Conservation (phyloP, 805 yeast species). For the Zygotorulaspora danielsina region DNA sequence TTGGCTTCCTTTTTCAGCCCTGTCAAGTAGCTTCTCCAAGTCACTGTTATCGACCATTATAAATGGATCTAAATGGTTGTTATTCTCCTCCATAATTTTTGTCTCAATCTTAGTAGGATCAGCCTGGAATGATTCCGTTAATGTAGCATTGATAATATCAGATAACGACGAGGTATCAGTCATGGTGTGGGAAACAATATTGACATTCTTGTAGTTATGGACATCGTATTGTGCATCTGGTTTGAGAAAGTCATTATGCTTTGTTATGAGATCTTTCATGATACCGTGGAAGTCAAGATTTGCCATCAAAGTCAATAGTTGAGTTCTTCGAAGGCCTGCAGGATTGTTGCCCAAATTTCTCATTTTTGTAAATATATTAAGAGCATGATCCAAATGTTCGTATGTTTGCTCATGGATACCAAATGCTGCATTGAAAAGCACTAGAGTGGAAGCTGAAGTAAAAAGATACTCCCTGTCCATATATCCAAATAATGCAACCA, state of each 20-base stretch:
- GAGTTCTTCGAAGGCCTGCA: slow-evolving; percentile 70
- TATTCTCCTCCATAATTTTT: slow-evolving; percentile 28
- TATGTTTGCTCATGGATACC: slow-evolving; percentile 76
- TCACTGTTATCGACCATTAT: slow-evolving; percentile 36
- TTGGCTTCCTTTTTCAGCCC: slow-evolving; percentile 34
- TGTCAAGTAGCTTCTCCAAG: slow-evolving; percentile 34
- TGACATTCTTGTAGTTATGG: slow-evolving; percentile 17
- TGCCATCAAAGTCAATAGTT: slow-evolving; percentile 57
- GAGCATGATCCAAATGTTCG: slow-evolving; percentile 68
- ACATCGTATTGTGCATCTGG: slow-evolving; percentile 23
- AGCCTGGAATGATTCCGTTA: slow-evolving; percentile 19
- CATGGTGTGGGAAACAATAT: slow-evolving; percentile 19
- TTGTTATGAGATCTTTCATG: slow-evolving; percentile 51
- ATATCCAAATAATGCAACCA: slow-evolving; percentile 83
- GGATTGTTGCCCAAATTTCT: slow-evolving; percentile 75
- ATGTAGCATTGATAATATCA: slow-evolving; percentile 23
- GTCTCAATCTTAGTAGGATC: slow-evolving; percentile 17
- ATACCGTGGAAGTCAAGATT: slow-evolving; percentile 66
- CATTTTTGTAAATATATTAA: slow-evolving; percentile 67
- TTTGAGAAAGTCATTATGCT: slow-evolving; percentile 47
- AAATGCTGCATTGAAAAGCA: slow-evolving; percentile 71
- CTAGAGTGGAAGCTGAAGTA: slow-evolving; percentile 69
- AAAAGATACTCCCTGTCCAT: slow-evolving; percentile 82
- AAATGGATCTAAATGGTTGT: slow-evolving; percentile 31
- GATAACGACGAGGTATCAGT: slow-evolving; percentile 17